Conservation (phyloP, 306 rosid species). For the Ceratonia siliqua region DNA sequence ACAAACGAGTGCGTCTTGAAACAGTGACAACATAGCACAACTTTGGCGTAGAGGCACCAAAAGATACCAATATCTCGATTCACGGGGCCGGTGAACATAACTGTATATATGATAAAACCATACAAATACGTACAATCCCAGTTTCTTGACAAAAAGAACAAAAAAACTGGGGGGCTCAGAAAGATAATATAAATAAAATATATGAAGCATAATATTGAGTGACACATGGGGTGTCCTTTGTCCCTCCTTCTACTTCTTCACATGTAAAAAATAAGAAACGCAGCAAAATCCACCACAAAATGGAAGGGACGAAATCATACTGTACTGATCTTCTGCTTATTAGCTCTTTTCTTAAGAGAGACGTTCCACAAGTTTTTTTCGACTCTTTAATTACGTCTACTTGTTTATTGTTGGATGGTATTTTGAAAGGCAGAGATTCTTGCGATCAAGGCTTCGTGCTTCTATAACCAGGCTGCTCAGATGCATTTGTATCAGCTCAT, state of each 20-base stretch:
- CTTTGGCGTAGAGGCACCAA: background rate
- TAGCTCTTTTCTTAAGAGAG: slow-evolving; percentile 28
- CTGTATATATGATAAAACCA: background rate
- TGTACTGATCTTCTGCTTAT: background rate
- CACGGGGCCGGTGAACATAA: slow-evolving; percentile 20
- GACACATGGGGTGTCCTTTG: background rate
- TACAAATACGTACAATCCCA: background rate
- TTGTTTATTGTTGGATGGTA: background rate
- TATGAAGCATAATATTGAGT: background rate
- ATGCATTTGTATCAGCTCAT: too few species aligned
- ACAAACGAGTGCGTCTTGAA: background rate
- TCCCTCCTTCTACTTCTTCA: slow-evolving; percentile 11
- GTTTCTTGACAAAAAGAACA: background rate
- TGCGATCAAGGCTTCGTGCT: too few species aligned
- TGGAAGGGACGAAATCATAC: background rate
- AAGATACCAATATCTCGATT: background rate
- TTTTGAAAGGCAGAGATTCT: slow-evolving; percentile 5
- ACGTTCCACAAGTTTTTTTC: slow-evolving; percentile 13
- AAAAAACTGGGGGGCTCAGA: too few species aligned
- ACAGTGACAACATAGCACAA: background rate
- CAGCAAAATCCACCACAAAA: slow-evolving; percentile 33
- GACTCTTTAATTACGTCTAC: slow-evolving; percentile 10
- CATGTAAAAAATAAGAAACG: background rate
- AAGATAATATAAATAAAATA: background rate
- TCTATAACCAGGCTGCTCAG: too few species aligned